phyloP scores from a whole-genome alignment of 139 green algal species.

The Chlorella sorokiniana region DNA sequence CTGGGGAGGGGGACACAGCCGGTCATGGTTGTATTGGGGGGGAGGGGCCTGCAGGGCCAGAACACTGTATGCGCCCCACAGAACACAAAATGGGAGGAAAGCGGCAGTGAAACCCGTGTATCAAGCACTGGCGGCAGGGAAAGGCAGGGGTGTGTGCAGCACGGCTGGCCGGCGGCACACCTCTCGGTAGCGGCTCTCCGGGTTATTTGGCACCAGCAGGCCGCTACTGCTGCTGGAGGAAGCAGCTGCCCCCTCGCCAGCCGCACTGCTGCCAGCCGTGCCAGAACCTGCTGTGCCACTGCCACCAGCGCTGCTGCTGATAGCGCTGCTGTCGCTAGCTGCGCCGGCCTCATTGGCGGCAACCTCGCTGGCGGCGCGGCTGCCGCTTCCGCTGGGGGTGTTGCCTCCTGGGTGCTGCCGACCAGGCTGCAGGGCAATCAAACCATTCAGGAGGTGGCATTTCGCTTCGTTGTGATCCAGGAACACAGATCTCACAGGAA shows the following conservation, averaged over 20 bases:
- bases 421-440: constrained; percentile 24
- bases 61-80: neutral
- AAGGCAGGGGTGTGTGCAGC: neutral
- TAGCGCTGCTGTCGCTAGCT: neutral
- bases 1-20: constrained; percentile 25
- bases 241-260: neutral
- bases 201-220: constrained; percentile 29
- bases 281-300: neutral
- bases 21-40: neutral
- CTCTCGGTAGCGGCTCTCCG: constrained; percentile 35
- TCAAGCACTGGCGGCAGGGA: neutral
- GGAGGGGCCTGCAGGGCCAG: neutral
- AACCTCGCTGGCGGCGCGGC: neutral
- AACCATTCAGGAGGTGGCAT: too few species aligned
- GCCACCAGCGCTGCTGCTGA: neutral
- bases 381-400: neutral
- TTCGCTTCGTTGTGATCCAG: neutral
- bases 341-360: too few species aligned
- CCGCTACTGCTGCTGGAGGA: neutral
- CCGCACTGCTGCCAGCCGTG: neutral
- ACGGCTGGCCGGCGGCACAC: neutral
- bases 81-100: neutral
- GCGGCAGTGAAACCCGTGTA: neutral
- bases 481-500: neutral
- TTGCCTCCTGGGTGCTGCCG: neutral